Conservation (phyloP, 2,329 filamentous ascomycete species). For the Phialemoniopsis sp. region DNA sequence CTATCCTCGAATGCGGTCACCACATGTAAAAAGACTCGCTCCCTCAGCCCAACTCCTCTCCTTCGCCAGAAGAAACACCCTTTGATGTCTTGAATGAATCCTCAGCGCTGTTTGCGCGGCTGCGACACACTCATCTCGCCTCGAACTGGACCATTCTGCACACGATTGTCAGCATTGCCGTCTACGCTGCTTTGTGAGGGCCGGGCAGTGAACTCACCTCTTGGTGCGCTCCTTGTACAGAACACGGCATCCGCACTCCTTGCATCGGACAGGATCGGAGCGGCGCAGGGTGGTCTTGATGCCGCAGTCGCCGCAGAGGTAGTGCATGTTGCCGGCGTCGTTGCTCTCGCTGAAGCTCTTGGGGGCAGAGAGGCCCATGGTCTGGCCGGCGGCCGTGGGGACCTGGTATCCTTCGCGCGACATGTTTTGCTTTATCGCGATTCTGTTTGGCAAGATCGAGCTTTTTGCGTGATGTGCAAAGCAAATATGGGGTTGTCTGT, state of each 20-base stretch:
- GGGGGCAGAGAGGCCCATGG: conserved; percentile 25
- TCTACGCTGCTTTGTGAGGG: not conserved
- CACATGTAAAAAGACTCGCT: too few species aligned
- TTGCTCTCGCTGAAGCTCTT: conserved; percentile 26
- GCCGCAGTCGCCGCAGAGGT: conserved; percentile 82
- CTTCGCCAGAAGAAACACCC: too few species aligned
- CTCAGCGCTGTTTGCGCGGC: not conserved
- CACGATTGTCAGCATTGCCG: conserved; percentile 13
- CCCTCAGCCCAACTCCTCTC: conserved; percentile 1
- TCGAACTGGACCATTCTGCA: conserved; percentile 97
- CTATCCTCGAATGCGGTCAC: too few species aligned
- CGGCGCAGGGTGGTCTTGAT: conserved; percentile 70
- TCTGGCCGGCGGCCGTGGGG: conserved; percentile 48
- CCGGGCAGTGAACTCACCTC: conserved; percentile 60
- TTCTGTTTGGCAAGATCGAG: conserved; percentile 2
- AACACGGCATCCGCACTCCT: conserved; percentile 90
- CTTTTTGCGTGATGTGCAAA: too few species aligned
- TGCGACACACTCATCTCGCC: conserved; percentile 59
- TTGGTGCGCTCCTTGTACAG: conserved; percentile 98
- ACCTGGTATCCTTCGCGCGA: conserved; percentile 77
- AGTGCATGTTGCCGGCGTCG: conserved; percentile 52
- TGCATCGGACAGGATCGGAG: conserved; percentile 79
- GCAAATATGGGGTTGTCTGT: conserved; percentile 1
- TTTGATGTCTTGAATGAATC: not conserved
- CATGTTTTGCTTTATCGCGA: conserved; percentile 30